phyloP scores from a whole-genome alignment of 1,284 basidiomycete genomes.

The Ganoderma boninense region DNA sequence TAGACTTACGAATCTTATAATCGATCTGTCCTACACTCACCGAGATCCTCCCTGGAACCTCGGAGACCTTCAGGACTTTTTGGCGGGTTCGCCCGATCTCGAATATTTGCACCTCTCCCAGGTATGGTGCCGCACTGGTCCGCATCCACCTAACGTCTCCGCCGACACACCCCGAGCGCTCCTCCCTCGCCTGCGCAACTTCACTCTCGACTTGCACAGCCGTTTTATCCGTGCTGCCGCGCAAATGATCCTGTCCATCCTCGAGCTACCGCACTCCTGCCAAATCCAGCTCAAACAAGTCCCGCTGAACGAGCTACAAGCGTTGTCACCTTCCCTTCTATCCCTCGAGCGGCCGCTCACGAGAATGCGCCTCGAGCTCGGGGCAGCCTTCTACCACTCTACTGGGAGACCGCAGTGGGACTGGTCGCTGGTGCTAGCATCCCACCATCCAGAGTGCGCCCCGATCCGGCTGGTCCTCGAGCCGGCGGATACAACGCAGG shows the following conservation, averaged over 20 bases:
- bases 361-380: neutral
- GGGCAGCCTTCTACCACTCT: neutral
- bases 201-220: neutral
- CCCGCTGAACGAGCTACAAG: neutral
- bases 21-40: neutral
- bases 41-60: neutral
- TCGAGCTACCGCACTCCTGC: neutral
- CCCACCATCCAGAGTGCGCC: neutral
- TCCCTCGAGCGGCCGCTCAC: neutral
- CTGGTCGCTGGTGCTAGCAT: neutral
- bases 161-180: neutral
- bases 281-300: neutral
- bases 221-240: neutral
- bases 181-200: neutral
- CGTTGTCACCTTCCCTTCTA: neutral
- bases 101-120: neutral
- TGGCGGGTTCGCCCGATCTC: neutral
- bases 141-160: neutral
- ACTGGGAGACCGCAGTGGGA: neutral
- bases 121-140: neutral
- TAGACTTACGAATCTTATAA: neutral
- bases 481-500: no score
- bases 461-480: neutral
- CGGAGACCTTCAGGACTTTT: neutral
- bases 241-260: neutral